Evolutionary conservation across 306 rosid species (phyloP).

Genomic region (Sicyos baderoa): DNA sequence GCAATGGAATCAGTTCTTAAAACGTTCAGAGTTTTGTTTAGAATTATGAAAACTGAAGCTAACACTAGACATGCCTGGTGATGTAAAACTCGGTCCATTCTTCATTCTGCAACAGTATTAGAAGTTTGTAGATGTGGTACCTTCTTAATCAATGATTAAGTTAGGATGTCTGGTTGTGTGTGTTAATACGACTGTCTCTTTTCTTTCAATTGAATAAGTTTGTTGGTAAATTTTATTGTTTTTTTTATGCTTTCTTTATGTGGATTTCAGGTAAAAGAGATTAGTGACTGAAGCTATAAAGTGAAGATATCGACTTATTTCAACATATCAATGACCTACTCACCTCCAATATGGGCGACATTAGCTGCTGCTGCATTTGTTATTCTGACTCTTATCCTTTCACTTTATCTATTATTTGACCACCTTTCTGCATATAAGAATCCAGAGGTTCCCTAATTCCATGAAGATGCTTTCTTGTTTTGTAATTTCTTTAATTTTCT

Average conservation of each 20-base stretch:
- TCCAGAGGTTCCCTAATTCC: slow-evolving; percentile 55
- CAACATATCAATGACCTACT: slow-evolving; percentile 27
- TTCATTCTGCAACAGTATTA: background rate
- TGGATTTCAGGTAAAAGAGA: slow-evolving; percentile 1
- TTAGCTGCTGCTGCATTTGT: slow-evolving; percentile 53
- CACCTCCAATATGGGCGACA: slow-evolving; percentile 84
- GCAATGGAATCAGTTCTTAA: background rate
- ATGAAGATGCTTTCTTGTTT: background rate
- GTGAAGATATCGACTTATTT: slow-evolving; percentile 16
- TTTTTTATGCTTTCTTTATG: background rate
- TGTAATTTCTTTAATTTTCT: background rate
- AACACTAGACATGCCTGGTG: background rate
- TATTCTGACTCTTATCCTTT: slow-evolving; percentile 55
- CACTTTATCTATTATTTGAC: slow-evolving; percentile 70
- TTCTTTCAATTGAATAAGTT: slow-evolving; percentile 1
- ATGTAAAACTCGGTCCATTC: background rate
- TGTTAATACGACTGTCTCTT: background rate
- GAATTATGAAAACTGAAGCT: background rate
- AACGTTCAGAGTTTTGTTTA: background rate
- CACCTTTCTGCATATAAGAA: slow-evolving; percentile 96
- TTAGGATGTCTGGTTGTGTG: background rate
- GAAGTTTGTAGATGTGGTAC: background rate
- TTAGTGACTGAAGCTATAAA: background rate
- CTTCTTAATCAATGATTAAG: background rate
- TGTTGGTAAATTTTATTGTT: background rate